Evolutionary conservation across 495 filamentous ascomycete species (phyloP).

Genomic region (Alectoria sarmentosa): DNA sequence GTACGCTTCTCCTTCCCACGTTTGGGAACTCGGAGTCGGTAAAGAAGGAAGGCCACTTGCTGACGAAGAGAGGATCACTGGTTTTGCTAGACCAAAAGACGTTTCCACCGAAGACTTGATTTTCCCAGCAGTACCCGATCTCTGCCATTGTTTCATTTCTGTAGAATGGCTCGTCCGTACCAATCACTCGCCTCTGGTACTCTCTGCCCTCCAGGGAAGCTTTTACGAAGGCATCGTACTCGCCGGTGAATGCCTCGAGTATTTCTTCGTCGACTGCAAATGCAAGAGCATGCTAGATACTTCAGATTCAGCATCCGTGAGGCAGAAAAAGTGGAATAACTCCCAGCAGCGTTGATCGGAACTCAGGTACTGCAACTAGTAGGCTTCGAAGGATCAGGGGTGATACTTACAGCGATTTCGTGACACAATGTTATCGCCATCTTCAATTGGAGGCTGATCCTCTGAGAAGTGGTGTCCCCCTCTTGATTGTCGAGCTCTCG

Average conservation of each 20-base stretch:
- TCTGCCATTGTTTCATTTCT: slow-evolving; percentile 5
- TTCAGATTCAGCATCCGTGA: background rate
- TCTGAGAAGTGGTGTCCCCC: background rate
- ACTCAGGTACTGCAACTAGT: background rate
- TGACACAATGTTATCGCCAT: slow-evolving; percentile 9
- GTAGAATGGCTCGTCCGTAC: slow-evolving; percentile 7
- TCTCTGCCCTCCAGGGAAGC: background rate
- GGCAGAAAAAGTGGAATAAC: background rate
- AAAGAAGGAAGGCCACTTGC: slow-evolving; percentile 11
- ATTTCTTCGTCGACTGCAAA: background rate
- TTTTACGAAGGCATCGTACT: background rate
- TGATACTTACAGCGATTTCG: background rate
- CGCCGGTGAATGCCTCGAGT: background rate
- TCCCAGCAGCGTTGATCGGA: background rate
- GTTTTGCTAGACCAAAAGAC: background rate
- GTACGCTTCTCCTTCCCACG: slow-evolving; percentile 1
- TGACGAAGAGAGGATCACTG: slow-evolving; percentile 11
- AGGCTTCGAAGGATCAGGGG: background rate
- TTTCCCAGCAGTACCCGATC: slow-evolving; percentile 10
- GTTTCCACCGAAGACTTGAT: slow-evolving; percentile 4
- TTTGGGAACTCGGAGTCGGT: background rate
- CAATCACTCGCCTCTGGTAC: background rate
- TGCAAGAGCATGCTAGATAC: slow-evolving; percentile 1
- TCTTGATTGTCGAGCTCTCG: background rate
- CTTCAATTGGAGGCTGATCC: slow-evolving; percentile 6